A percentile compares a stretch with the other conserved stretches of the same genome.
Conservation (phyloP, 2,329 filamentous ascomycete species). For the Cladosporium sp. region DNA sequence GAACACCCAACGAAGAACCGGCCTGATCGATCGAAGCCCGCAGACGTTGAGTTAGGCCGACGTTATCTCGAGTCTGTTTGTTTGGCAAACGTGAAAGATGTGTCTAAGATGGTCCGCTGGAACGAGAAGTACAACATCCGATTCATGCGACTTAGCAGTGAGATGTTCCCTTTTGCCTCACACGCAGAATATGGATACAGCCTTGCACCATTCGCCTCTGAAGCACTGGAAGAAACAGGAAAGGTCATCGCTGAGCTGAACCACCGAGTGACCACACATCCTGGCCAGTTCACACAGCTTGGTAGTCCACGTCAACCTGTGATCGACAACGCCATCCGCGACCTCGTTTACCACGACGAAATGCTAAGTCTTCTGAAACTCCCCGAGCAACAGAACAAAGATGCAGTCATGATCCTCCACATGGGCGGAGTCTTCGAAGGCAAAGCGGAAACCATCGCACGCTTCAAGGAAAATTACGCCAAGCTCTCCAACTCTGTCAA, state of each 20-base stretch:
- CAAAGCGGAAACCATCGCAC: constrained; percentile 73
- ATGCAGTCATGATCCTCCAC: constrained; percentile 93
- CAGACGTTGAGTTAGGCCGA: constrained; percentile 67
- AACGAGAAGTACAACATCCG: constrained; percentile 90
- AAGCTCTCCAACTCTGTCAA: constrained; percentile 70
- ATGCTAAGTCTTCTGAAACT: constrained; percentile 76
- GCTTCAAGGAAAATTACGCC: constrained; percentile 76
- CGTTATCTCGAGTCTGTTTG: constrained; percentile 76
- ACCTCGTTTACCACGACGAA: constrained; percentile 86
- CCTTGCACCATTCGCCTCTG: constrained; percentile 78
- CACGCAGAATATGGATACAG: constrained; percentile 85
- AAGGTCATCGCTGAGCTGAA: constrained; percentile 74
- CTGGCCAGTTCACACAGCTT: constrained; percentile 89
- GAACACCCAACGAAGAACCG: constrained; percentile 84
- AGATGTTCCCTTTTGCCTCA: constrained; percentile 96
- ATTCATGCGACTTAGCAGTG: constrained; percentile 88
- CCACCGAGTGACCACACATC: constrained; percentile 86
- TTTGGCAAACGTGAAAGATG: constrained; percentile 78
- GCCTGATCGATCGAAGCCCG: constrained; percentile 71
- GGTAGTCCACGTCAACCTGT: constrained; percentile 80
- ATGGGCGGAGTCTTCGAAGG: constrained; percentile 91
- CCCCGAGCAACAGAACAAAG: constrained; percentile 74
- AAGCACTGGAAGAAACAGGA: constrained; percentile 74
- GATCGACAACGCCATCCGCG: constrained; percentile 73
- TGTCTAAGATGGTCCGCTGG: constrained; percentile 85